phyloP scores from a whole-genome alignment of 1,284 basidiomycete species.

The Cystobasidiaceae sp. region DNA sequence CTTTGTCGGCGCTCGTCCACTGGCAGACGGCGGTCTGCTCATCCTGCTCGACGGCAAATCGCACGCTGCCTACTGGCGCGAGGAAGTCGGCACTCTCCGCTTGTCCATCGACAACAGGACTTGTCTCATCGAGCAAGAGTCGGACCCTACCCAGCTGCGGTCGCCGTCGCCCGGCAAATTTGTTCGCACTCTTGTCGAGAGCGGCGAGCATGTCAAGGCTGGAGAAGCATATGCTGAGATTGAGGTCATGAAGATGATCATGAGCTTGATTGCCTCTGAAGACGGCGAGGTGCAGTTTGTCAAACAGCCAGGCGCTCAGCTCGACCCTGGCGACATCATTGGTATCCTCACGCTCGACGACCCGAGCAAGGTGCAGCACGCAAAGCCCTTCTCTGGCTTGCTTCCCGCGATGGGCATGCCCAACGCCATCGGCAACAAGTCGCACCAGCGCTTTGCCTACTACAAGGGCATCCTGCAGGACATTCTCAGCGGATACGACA shows the following conservation, averaged over 20 bases:
- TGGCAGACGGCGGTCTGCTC: slow-evolving; percentile 92
- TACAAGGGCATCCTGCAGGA: slow-evolving; percentile 78
- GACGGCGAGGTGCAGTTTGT: slow-evolving; percentile 94
- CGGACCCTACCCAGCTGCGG: slow-evolving; percentile 96
- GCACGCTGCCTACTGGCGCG: slow-evolving; percentile 97
- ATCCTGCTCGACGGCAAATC: slow-evolving; percentile 87
- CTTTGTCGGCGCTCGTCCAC: slow-evolving; percentile 77
- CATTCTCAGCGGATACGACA: slow-evolving; percentile 92
- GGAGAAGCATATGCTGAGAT: slow-evolving; percentile 98
- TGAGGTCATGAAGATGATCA: slow-evolving; percentile 99
- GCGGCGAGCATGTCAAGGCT: slow-evolving; percentile 91
- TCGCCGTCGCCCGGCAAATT: slow-evolving; percentile 97
- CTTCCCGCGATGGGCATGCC: slow-evolving; percentile 81
- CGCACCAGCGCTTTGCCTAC: slow-evolving; percentile 77
- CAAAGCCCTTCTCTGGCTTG: slow-evolving; percentile 94
- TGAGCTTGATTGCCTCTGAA: slow-evolving; percentile 93
- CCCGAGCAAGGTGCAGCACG: slow-evolving; percentile 93
- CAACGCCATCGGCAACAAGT: slow-evolving; percentile 80
- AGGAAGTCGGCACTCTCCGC: slow-evolving; percentile 91
- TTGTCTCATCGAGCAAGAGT: slow-evolving; percentile 97
- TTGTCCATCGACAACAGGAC: slow-evolving; percentile 96
- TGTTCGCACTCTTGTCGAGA: slow-evolving; percentile 89
- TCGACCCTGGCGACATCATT: slow-evolving; percentile 96
- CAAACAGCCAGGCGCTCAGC: slow-evolving; percentile 93
- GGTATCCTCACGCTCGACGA: slow-evolving; percentile 97